Evolutionary conservation across 495 filamentous ascomycete species (phyloP).

Genomic region (Aspergillus cristatus): DNA sequence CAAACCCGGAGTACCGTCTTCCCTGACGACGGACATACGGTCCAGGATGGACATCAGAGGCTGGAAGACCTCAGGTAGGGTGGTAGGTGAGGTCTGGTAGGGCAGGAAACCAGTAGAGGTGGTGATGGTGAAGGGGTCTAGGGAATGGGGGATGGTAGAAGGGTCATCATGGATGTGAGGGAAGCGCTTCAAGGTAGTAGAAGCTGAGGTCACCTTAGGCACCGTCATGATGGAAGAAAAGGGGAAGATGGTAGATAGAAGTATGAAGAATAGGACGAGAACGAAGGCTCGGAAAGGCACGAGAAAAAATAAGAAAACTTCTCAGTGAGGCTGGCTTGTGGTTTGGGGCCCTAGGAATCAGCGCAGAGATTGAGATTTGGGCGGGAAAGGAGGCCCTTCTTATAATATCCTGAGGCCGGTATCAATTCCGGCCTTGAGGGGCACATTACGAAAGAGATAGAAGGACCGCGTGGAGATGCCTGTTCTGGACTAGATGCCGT

Average conservation of each 20-base stretch:
- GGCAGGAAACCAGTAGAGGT: conserved; percentile 66
- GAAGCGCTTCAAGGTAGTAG: conserved; percentile 41
- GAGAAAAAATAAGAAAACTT: conserved; percentile 9
- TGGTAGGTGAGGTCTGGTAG: conserved; percentile 27
- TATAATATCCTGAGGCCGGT: conserved; percentile 54
- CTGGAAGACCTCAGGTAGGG: conserved; percentile 56
- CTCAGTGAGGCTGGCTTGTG: not conserved
- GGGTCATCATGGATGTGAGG: conserved; percentile 50
- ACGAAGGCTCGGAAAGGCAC: conserved; percentile 22
- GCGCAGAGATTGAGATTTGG: conserved; percentile 9
- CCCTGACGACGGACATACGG: conserved; percentile 64
- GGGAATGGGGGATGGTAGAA: conserved; percentile 44
- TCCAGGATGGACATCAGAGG: conserved; percentile 58
- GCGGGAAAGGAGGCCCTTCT: conserved; percentile 32
- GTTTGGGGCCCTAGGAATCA: not conserved
- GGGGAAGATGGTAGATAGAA: conserved; percentile 2
- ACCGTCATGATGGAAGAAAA: conserved; percentile 21
- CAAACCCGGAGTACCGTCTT: conserved; percentile 61
- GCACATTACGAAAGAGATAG: conserved; percentile 28
- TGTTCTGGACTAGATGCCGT: no score
- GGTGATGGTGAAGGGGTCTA: conserved; percentile 77
- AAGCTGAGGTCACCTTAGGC: conserved; percentile 20
- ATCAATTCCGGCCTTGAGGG: conserved; percentile 49
- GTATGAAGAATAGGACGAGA: conserved; percentile 1
- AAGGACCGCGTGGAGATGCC: conserved; percentile 16